Conservation (phyloP, 2,329 filamentous ascomycete species). For the Cercospora sojina region DNA sequence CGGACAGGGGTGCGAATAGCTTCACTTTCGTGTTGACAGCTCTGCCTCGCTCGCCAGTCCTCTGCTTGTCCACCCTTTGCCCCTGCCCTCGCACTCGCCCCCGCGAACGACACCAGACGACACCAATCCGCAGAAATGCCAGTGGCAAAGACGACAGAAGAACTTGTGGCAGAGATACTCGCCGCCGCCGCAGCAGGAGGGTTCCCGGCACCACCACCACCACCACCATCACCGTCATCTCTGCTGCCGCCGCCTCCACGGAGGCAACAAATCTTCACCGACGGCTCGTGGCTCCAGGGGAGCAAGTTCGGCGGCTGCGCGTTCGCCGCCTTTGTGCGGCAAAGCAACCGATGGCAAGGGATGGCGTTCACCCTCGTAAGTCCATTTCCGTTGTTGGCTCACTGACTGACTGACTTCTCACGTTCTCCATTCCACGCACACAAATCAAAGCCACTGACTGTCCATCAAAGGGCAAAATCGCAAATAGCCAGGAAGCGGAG, state of each 20-base stretch:
- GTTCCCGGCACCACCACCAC: no score
- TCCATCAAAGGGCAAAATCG: not conserved
- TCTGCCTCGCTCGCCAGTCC: no score
- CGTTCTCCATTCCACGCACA: not conserved
- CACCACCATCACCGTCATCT: no score
- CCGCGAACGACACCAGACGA: no score
- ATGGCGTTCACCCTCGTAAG: not conserved
- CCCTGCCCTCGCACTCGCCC: no score
- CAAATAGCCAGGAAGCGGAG: not conserved
- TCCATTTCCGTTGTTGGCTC: not conserved
- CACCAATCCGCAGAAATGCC: no score
- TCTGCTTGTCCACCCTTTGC: no score
- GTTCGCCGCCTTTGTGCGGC: not conserved
- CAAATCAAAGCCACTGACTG: not conserved
- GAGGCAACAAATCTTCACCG: not conserved
- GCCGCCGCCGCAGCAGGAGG: no score
- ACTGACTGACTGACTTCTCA: not conserved
- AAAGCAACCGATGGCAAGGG: not conserved
- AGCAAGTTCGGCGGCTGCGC: not conserved
- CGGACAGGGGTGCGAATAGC: no score
- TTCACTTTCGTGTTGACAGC: no score
- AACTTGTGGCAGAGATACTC: no score
- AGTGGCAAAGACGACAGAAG: no score
- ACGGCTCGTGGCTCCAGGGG: not conserved
- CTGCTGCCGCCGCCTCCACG: not conserved